These are phyloP conservation scores for Sporothrix phasma DNA, from an alignment of 2,329 filamentous ascomycete species.

Conservation along the genomic window DNA sequence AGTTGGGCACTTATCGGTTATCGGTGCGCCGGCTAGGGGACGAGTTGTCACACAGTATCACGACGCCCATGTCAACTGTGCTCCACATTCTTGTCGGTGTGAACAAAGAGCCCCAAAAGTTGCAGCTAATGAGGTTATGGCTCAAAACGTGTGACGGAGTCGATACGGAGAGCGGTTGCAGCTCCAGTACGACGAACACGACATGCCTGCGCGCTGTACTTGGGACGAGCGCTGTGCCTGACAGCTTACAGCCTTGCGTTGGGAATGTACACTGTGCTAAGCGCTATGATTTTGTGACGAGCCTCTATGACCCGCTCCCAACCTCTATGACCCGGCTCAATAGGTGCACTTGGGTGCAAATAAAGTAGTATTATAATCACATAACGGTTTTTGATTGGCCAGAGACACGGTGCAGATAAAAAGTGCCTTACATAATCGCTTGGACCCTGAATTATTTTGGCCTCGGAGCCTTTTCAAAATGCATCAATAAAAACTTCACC, in stretches of 20 bases:
- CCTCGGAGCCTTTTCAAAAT: too few relatives aligned
- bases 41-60: not conserved
- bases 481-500: too few relatives aligned
- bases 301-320: too few relatives aligned
- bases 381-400: too few relatives aligned
- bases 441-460: too few relatives aligned
- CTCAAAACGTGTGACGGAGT: not conserved
- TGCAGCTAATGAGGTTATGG: too few relatives aligned
- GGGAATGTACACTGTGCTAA: not conserved
- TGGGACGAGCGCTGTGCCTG: not conserved
- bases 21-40: constrained; percentile 2
- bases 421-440: too few relatives aligned
- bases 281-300: not conserved
- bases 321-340: too few relatives aligned
- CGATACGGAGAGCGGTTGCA: not conserved
- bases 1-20: constrained; percentile 7
- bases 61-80: not conserved
- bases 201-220: not conserved
- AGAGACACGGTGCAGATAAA: too few relatives aligned
- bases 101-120: not conserved
- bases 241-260: not conserved
- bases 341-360: too few relatives aligned
- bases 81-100: not conserved
- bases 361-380: too few relatives aligned
- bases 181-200: too few relatives aligned